These are phyloP conservation scores for Aquilaria yunnanensis DNA, from an alignment of 345 rosid genomes.

Conservation along the genomic window DNA sequence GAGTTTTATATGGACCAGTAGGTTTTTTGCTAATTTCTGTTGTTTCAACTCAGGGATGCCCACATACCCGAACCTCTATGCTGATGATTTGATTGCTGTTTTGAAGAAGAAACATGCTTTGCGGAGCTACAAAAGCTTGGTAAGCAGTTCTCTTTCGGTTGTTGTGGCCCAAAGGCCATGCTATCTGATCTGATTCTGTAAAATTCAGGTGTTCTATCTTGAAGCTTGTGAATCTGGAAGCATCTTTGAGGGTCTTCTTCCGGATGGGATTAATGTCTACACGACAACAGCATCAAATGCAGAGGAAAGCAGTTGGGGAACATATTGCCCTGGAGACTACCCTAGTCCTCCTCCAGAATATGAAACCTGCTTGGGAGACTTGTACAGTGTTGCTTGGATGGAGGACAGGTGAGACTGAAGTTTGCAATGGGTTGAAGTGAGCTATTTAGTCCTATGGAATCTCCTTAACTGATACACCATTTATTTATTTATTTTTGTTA, in stretches of 20 bases:
- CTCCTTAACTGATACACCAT: too few relatives aligned
- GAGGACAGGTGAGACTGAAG: slow-evolving; percentile 63
- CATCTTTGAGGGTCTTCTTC: slow-evolving; percentile 91
- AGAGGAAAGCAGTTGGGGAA: slow-evolving; percentile 90
- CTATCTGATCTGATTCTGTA: too few relatives aligned
- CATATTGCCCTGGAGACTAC: slow-evolving; percentile 85
- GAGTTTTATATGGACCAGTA: not conserved
- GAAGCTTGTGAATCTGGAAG: slow-evolving; percentile 99
- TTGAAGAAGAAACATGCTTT: slow-evolving; percentile 69
- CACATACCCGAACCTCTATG: slow-evolving; percentile 67
- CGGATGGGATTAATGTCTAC: slow-evolving; percentile 70
- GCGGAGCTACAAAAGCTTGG: slow-evolving; percentile 72
- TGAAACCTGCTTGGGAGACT: slow-evolving; percentile 89
- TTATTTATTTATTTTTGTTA: not conserved
- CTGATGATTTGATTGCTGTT: slow-evolving; percentile 60
- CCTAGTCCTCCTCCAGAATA: slow-evolving; percentile 86
- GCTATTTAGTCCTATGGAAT: too few relatives aligned
- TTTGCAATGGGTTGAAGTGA: not conserved
- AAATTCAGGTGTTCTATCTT: slow-evolving; percentile 73
- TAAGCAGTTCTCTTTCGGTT: slow-evolving; percentile 12
- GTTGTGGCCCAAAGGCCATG: not conserved
- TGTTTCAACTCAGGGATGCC: slow-evolving; percentile 65
- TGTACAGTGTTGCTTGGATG: slow-evolving; percentile 94
- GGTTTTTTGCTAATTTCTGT: not conserved
- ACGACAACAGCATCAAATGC: slow-evolving; percentile 92